phyloP scores from a whole-genome alignment of 176 grass and related monocot genomes.

The Raddia distichophylla region DNA sequence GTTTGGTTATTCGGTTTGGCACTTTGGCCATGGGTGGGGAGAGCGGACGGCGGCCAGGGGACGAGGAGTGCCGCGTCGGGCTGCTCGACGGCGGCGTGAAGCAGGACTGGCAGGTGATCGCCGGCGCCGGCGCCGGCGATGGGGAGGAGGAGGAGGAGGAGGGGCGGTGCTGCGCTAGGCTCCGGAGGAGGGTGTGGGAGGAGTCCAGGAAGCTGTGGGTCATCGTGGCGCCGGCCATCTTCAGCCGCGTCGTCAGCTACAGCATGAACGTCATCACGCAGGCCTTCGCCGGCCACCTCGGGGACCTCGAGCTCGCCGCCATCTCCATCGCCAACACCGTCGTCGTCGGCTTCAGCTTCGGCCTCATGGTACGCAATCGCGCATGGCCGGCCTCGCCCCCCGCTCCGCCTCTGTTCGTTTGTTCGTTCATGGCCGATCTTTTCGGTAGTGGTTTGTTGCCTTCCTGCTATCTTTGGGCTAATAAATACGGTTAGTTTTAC shows the following conservation, averaged over 20 bases:
- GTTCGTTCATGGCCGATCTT: neutral
- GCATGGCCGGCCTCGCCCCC: neutral
- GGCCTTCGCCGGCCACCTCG: slow-evolving; percentile 95
- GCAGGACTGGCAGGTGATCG: slow-evolving; percentile 38
- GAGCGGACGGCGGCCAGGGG: neutral
- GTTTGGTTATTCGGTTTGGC: neutral
- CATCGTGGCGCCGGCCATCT: slow-evolving; percentile 91
- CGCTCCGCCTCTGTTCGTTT: neutral
- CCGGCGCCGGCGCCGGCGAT: neutral
- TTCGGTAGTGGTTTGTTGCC: neutral
- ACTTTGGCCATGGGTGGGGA: neutral
- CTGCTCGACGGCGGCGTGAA: slow-evolving; percentile 33
- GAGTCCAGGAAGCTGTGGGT: slow-evolving; percentile 90
- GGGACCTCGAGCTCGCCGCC: slow-evolving; percentile 91
- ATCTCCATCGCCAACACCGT: slow-evolving; percentile 96
- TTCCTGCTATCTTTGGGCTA: slow-evolving; percentile 19
- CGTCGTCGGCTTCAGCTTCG: slow-evolving; percentile 92
- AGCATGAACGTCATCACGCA: slow-evolving; percentile 98
- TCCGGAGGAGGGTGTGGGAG: slow-evolving; percentile 43
- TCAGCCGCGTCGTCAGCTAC: slow-evolving; percentile 85
- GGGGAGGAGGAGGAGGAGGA: slow-evolving; percentile 13
- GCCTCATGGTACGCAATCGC: slow-evolving; percentile 64
- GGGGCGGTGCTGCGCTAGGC: slow-evolving; percentile 21
- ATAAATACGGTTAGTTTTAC: neutral
- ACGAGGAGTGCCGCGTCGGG: slow-evolving; percentile 22